Base-by-base conservation (phyloP, 768 basidiomycete genomes). In the Naematelia encephala region DNA sequence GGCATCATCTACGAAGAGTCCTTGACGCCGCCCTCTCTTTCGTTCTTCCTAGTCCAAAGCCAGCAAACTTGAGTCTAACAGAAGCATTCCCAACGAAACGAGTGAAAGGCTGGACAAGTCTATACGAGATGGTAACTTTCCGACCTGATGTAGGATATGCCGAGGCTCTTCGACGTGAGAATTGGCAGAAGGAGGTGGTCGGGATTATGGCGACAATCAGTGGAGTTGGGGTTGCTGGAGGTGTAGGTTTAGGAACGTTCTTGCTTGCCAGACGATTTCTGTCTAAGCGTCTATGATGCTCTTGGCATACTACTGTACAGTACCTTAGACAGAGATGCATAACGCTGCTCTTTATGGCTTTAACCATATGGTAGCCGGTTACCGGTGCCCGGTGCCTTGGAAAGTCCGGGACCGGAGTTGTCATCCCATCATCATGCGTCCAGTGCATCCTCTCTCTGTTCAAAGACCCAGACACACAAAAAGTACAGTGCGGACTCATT, bases 51-150 rank as follows among this genome's bases (percentile, higher is more conserved):
- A 47, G 68, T 56, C 78, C 13, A 47, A 28, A 60, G 2, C 42
- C 50, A 26, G 23, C 54, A 0, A 39, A 59, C 5, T 48, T 62
- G 12, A 54, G 49, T 2, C 56, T 69, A 4, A 63, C 64, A 5
- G 62, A 81, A 49, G 81, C 87, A 10, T 90, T 87, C 77, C 83
- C 85, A 30, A 75, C 85, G 59, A 75, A 60, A 78, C 81, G 61
- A 60, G 87, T 86, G 45, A 74, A 76, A 63, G 91, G 90, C 34
- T 97, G 93, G 93, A 82, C 92, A 52, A 89, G 91, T 57, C 82
- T 94, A 51, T 99, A 99, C 78, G 90, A 90, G 29, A 96, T 98
- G 93, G 87, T 96, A 65, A 97, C 94, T 45, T 99, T 99, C 80
- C 84, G 94, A 43, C 90, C 91, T 51, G 94, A 98, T 78, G 85